Percentiles rank a stretch among this genome's conserved stretches.
Evolutionary conservation across 371 early-diverging fungal genomes (phyloP).

Genomic region (Actinomortierella ambigua): DNA sequence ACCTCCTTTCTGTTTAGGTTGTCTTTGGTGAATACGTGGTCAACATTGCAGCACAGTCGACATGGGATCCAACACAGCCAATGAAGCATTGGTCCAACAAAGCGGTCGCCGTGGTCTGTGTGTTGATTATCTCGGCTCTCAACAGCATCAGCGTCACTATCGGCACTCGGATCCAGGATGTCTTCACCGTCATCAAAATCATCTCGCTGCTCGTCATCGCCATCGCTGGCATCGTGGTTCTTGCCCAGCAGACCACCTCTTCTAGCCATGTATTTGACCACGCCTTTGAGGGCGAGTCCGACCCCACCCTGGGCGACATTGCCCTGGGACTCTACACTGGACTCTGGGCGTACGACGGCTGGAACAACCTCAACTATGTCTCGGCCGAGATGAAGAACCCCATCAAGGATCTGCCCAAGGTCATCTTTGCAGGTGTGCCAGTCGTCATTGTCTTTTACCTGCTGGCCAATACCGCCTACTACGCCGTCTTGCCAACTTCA

Average conservation of each 20-base stretch:
- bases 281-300: conserved; percentile 63
- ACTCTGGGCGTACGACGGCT: conserved; percentile 95
- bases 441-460: conserved; percentile 81
- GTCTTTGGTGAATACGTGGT: conserved; percentile 81
- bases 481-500: conserved; percentile 76
- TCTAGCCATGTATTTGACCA: conserved; percentile 65
- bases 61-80: conserved; percentile 45
- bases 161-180: conserved; percentile 79
- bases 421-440: conserved; percentile 70
- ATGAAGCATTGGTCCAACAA: conserved; percentile 66
- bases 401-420: conserved; percentile 76
- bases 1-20: conserved; percentile 25
- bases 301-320: conserved; percentile 67
- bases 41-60: conserved; percentile 63
- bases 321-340: conserved; percentile 81
- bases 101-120: conserved; percentile 66
- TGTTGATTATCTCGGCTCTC: conserved; percentile 68
- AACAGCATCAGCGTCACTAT: conserved; percentile 76
- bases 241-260: conserved; percentile 61
- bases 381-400: conserved; percentile 92
- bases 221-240: conserved; percentile 72
- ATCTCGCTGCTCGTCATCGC: conserved; percentile 78
- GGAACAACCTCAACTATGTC: conserved; percentile 89
- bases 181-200: conserved; percentile 84
- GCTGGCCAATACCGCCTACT: conserved; percentile 86